Base-by-base conservation (phyloP, 345 rosid genomes). In the Populus tremula region DNA sequence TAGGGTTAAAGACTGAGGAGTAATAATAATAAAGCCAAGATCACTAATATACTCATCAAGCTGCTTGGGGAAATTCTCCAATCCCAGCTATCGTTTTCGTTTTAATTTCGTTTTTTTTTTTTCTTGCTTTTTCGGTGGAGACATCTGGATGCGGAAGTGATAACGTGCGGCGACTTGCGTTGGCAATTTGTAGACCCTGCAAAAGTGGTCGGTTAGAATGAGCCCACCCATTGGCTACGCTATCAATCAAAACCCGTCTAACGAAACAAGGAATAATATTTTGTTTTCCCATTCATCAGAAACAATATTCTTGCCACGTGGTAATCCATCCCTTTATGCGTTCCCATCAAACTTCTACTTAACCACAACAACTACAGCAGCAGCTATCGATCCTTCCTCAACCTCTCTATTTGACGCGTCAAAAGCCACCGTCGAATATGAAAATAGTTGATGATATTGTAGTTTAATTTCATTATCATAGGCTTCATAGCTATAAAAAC, bases 281-380 rank as follows among this genome's bases (percentile, higher is more conserved):
- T 23, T 59, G 63, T 59, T 59, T 59, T 59, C 29, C 27, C 63
- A 10, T 10, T 23, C 2, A 10, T 3, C 5, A 23, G 29, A n/a
- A n/a, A n/a, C 10, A 59, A 59, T 9, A 23, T 4, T n/a, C 11
- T 1, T 9, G 23, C 35, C 8, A 14, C 16, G 25, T 14, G 56
- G 56, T 53, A 14, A 78, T 72, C 73, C 53, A 47, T 35, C 7
- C 3, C 49, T 12, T 16, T 20, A 47, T 11, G 31, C 2, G 69
- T n/a, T 69, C 62, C 69, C 16, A 31, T 72, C 80, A 67, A 76
- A 59, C 35, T 35, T 20, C 72, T 11, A 45, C 75, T 50, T 50
- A 76, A 75, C 82, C n/a, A 50, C 78, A 71, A 13, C 47, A 23
- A n/a, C 29, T 4, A 2, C 61, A 4, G 2, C 14, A 13, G 29